Base-by-base conservation (phyloP, 1,284 basidiomycete genomes). In the Trametes polyzona region DNA sequence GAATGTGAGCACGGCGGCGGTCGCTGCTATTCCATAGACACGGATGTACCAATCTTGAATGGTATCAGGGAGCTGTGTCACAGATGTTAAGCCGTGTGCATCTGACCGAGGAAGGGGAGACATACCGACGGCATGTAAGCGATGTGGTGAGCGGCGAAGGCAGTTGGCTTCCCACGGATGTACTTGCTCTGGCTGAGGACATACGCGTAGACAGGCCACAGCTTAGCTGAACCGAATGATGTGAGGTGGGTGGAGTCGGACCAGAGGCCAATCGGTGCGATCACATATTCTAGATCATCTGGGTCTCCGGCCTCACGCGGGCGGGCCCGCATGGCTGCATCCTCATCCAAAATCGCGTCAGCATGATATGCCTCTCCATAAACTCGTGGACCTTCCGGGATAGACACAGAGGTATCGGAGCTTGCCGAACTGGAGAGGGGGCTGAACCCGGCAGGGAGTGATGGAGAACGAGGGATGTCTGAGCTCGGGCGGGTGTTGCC, bases 121-220 rank as follows among this genome's bases (percentile, higher is more conserved):
- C 37, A 35, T 50, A 74, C 68, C 2, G 63, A 65, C 3, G 71
- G 71, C 1, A 76, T 63, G 50, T 71, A 73, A 3, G 68, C 73
- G 0, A 75, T 24, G 19, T 75, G 75, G 50, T 79, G 72, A 27
- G 66, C 69, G 7, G 71, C 58, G 14, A 59, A 53, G 0, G 58
- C 54, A 0, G 43, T 46, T 0, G 74, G 72, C 26, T 57, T 58
- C 0, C 55, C 57, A 0, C 69, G 64, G 1, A 46, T 47, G 33
- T 75, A 78, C 59, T 78, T 78, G 0, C 72, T 72, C 26, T 69
- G 67, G 29, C 74, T 76, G 2, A 71, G 71, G 41, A 77, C 70
- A 27, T 62, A 73, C 0, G 74, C 32, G 50, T 78, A 78, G 1
- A 75, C 24, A 0, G 76, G 78, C 76, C 76, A 78, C 0, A 75